These are phyloP conservation scores for Lactarius quietus DNA, from an alignment of 768 basidiomycete genomes.

Conservation along the genomic window DNA sequence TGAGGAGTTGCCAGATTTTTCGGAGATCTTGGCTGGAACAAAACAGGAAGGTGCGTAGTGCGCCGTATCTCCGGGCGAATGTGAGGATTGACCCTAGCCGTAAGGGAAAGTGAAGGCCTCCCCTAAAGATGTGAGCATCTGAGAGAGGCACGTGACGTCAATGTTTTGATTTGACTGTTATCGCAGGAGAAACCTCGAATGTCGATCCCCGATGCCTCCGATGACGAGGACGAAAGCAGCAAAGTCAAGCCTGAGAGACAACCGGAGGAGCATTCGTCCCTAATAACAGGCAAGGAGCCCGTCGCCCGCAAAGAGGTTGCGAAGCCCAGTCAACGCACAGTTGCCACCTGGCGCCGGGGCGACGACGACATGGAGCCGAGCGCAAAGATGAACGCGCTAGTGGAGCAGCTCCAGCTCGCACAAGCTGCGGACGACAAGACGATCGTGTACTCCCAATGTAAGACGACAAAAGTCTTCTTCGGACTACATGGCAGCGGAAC, in stretches of 20 bases:
- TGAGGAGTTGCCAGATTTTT: conserved; percentile 51
- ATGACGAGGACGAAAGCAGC: conserved; percentile 1
- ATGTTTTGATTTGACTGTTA: not conserved
- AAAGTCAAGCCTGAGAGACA: not conserved
- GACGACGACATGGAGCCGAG: conserved; percentile 63
- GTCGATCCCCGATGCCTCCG: not conserved
- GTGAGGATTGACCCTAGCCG: not conserved
- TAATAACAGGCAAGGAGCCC: conserved; percentile 31
- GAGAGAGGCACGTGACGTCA: not conserved
- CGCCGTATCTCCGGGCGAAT: not conserved
- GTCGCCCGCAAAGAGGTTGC: conserved; percentile 22
- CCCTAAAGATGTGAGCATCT: conserved; percentile 4
- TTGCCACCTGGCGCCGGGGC: conserved; percentile 55
- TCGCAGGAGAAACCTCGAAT: conserved; percentile 7
- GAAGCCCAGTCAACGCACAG: conserved; percentile 28
- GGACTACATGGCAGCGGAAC: not conserved
- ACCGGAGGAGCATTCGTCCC: not conserved
- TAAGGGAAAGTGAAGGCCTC: not conserved
- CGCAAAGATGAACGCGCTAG: conserved; percentile 60
- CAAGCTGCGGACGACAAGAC: conserved; percentile 62
- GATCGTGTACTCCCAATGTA: conserved; percentile 69
- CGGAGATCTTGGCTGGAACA: conserved; percentile 35
- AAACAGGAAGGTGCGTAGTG: conserved; percentile 14
- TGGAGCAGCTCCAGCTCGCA: conserved; percentile 57
- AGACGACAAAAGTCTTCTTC: conserved; percentile 23